A percentile compares a stretch with the other conserved stretches of the same genome.
Conservation (phyloP, 345 rosid species). For the Clausena lansium region DNA sequence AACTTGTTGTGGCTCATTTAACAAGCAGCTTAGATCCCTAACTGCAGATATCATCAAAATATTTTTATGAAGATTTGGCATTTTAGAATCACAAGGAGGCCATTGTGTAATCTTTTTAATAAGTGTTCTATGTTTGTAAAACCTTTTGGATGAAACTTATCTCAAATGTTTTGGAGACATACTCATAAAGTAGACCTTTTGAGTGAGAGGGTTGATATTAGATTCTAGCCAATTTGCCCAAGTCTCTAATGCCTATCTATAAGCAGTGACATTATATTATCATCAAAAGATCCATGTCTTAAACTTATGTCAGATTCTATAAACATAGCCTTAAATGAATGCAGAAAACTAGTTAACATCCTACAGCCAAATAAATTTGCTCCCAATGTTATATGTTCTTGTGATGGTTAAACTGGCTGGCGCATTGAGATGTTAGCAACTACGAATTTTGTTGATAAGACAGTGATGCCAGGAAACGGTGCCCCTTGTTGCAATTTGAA, state of each 20-base stretch:
- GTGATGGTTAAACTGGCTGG: not conserved
- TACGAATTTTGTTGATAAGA: too few species aligned
- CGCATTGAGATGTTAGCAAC: not conserved
- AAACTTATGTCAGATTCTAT: not conserved
- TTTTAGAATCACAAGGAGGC: too few species aligned
- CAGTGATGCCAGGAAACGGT: not conserved
- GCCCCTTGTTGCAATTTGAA: too few species aligned
- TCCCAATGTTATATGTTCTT: not conserved
- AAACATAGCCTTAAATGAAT: not conserved
- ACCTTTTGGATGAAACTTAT: slow-evolving; percentile 30
- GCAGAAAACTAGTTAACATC: not conserved
- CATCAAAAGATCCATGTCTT: slow-evolving; percentile 53
- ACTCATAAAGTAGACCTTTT: slow-evolving; percentile 84
- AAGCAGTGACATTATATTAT: slow-evolving; percentile 70
- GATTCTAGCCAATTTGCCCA: slow-evolving; percentile 82
- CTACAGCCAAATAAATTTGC: not conserved
- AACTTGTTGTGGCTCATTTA: too few species aligned
- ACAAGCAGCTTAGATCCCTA: too few species aligned
- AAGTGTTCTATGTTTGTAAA: not conserved
- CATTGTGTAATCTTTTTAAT: too few species aligned
- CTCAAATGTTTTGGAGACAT: slow-evolving; percentile 91
- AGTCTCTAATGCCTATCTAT: slow-evolving; percentile 65
- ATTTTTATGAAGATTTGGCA: too few species aligned
- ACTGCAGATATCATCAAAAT: too few species aligned
- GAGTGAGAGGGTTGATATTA: slow-evolving; percentile 57